These are phyloP conservation scores for Lachancea dasiensis DNA, from an alignment of 805 yeast genomes.

Conservation along the genomic window DNA sequence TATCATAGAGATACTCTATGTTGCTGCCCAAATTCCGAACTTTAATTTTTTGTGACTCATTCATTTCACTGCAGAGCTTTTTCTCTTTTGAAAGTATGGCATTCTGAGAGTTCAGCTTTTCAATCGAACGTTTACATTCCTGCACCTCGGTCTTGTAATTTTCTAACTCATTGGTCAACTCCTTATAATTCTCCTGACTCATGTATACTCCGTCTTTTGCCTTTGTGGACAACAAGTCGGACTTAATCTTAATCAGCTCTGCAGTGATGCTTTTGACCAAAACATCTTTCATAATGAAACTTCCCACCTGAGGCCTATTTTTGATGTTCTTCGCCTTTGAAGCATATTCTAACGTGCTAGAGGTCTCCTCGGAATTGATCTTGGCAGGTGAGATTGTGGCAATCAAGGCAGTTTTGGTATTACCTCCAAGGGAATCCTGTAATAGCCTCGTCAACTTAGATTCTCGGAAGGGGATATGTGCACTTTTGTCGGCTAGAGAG, in stretches of 20 bases:
- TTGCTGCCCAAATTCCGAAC: slow-evolving; percentile 21
- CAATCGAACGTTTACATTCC: slow-evolving; percentile 41
- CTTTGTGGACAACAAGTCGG: slow-evolving; percentile 57
- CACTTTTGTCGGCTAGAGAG: slow-evolving; percentile 52
- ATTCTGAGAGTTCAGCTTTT: slow-evolving; percentile 36
- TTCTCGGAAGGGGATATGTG: slow-evolving; percentile 82
- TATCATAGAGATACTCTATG: slow-evolving; percentile 23
- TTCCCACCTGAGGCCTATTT: slow-evolving; percentile 62
- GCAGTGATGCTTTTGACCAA: slow-evolving; percentile 43
- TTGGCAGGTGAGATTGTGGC: slow-evolving; percentile 86
- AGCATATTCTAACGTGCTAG: slow-evolving; percentile 83
- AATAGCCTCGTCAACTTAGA: slow-evolving; percentile 69
- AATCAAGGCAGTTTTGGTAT: slow-evolving; percentile 77
- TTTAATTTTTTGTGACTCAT: slow-evolving; percentile 25
- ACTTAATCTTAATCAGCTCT: slow-evolving; percentile 45
- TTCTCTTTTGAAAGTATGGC: slow-evolving; percentile 27
- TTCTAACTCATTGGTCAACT: slow-evolving; percentile 43
- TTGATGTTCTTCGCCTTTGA: slow-evolving; percentile 77
- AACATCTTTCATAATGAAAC: slow-evolving; percentile 48
- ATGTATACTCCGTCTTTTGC: slow-evolving; percentile 60
- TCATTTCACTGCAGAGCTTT: slow-evolving; percentile 23
- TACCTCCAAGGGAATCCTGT: slow-evolving; percentile 82
- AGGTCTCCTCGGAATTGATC: slow-evolving; percentile 70
- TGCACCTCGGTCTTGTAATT: slow-evolving; percentile 45
- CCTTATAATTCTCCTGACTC: slow-evolving; percentile 54